Base-by-base conservation (phyloP, 257 asterid genomes). In the Hygrophila difformis region DNA sequence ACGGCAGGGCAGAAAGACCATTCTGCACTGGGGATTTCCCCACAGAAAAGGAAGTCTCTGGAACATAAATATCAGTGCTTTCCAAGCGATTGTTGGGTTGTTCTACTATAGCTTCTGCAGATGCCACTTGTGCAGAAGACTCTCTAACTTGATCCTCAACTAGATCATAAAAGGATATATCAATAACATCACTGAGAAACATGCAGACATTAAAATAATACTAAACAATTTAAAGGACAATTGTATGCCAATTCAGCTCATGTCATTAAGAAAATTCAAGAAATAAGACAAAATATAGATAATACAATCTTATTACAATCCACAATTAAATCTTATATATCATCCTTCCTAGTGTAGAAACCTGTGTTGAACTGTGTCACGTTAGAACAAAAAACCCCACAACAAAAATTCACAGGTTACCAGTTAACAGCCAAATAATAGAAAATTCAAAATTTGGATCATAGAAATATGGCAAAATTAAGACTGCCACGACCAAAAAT, bases 1-100 rank as follows among this genome's bases (percentile, higher is more conserved):
- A 51, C 23, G 69, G 60, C 64, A 59, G 17, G 60, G 65, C 74
- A 60, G 79, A 48, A 54, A 65, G 58, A 53, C 81, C 83, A 65
- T 68, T 77, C 57, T 59, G 79, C 3, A 63, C 71, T 67, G 97
- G 96, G 1, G 93, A 83, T 66, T 91, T 91, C 21, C 95, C 97
- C 54, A 91, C 76, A 52, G 81, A 69, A 71, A 86, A 86, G 50
- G 84, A 68, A 5, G 74, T 46, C 5, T 91, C 89, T 17, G 79
- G 75, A 51, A 55, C 79, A 55, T 64, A 56, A 45, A 57, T 62
- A 60, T 78, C 92, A 5, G 69, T 47, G 48, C 75, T 78, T 48
- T 66, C 82, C 47, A 56, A 66, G 49, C 46, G 81, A 45, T 55
- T 62, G 53, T 70, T 81, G 39, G 48, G 34, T 20, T 51, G 55